A percentile compares a stretch with the other conserved stretches of the same genome.
These are phyloP conservation scores for Micromonas pusilla DNA, from an alignment of 139 green algal genomes.

Conservation along the genomic window DNA sequence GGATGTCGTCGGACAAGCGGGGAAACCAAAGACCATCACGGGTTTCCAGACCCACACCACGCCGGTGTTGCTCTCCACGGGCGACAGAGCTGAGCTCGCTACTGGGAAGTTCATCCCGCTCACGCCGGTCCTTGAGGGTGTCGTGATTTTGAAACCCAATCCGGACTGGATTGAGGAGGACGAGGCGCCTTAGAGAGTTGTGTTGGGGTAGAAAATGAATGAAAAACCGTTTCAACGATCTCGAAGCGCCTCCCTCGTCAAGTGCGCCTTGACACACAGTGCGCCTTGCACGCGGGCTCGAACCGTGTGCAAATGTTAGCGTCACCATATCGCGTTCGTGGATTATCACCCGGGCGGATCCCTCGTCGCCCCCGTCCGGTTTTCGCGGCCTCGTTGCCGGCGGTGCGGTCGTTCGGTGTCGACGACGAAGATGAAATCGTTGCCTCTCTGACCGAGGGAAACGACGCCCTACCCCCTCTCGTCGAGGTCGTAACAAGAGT, in stretches of 20 bases:
- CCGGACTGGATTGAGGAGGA: slow-evolving; percentile 82
- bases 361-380: no score
- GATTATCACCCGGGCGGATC: no score
- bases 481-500: background rate
- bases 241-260: no score
- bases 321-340: no score
- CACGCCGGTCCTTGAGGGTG: slow-evolving; percentile 74
- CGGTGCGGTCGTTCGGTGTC: no score
- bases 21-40: slow-evolving; percentile 96
- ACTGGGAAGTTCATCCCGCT: slow-evolving; percentile 89
- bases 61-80: slow-evolving; percentile 81
- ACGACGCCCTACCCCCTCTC: background rate
- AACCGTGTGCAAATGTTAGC: no score
- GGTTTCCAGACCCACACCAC: slow-evolving; percentile 95
- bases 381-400: no score
- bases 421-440: background rate
- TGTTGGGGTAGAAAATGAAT: no score
- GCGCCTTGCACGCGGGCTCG: no score
- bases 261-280: no score
- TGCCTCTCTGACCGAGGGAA: background rate
- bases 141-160: slow-evolving; percentile 90
- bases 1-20: slow-evolving; percentile 92
- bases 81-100: slow-evolving; percentile 91
- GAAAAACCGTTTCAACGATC: no score
- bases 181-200: background rate